Evolutionary conservation across 257 asterid species (phyloP).

Genomic region (Coffea canephora): DNA sequence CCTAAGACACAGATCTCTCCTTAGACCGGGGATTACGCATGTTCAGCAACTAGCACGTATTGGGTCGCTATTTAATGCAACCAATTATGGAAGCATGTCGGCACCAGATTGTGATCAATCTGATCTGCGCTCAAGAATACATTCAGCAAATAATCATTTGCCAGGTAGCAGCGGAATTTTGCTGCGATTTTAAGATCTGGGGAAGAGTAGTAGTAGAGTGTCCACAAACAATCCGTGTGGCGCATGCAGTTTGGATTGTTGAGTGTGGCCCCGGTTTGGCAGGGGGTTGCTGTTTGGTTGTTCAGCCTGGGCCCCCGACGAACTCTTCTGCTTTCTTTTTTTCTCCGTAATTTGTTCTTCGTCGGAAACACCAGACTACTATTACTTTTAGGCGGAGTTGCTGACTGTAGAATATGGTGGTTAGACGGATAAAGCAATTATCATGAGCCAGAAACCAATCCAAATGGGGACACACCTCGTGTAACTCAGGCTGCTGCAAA

Average conservation of each 20-base stretch:
- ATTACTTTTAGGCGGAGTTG: too few relatives aligned
- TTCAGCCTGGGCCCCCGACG: background rate
- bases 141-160: background rate
- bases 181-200: background rate
- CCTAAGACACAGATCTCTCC: background rate
- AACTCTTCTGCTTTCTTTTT: background rate
- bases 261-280: background rate
- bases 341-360: background rate
- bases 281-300: background rate
- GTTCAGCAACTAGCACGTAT: background rate
- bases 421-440: too few relatives aligned
- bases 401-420: too few relatives aligned
- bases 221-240: background rate
- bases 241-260: background rate
- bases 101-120: background rate
- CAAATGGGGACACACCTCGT: background rate
- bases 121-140: background rate
- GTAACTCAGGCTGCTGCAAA: background rate
- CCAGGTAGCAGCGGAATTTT: slow-evolving; percentile 4
- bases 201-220: too few relatives aligned
- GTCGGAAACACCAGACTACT: too few relatives aligned
- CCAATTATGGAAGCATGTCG: slow-evolving; percentile 23
- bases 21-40: slow-evolving; percentile 1
- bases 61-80: background rate
- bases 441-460: background rate